phyloP scores from a whole-genome alignment of 768 basidiomycete genomes.

The Symmetrospora coprosmae region DNA sequence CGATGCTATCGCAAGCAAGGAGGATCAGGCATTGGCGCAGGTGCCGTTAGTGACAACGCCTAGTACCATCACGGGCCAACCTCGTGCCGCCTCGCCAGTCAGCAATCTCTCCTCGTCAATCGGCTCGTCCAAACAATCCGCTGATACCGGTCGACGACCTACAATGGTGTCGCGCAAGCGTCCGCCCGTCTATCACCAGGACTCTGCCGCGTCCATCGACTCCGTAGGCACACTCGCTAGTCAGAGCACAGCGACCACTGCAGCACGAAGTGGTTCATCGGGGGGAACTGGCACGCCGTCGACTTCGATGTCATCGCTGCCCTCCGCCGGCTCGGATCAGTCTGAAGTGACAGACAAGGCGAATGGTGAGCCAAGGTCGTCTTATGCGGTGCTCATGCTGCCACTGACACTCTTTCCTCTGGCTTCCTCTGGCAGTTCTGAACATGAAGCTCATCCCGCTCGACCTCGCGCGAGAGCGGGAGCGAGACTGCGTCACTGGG shows the following conservation, averaged over 20 bases:
- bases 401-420: not conserved
- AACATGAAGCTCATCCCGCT: slow-evolving; percentile 17
- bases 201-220: not conserved
- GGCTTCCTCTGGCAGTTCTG: not conserved
- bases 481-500: not conserved
- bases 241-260: no score
- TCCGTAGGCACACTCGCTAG: no score
- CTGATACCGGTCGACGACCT: not conserved
- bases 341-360: not conserved
- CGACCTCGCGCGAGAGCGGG: not conserved
- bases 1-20: no score
- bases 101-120: no score
- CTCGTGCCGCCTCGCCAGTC: no score
- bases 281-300: not conserved
- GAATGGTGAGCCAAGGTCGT: not conserved
- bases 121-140: no score
- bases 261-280: not conserved
- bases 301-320: not conserved
- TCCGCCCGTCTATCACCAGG: not conserved
- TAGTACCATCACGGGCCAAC: no score
- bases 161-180: not conserved
- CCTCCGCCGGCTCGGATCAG: not conserved
- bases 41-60: no score
- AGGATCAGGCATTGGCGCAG: no score
- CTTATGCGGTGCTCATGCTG: not conserved